phyloP scores from a whole-genome alignment of 352 stramenopile genomes.

The Pythium sukuiense region DNA sequence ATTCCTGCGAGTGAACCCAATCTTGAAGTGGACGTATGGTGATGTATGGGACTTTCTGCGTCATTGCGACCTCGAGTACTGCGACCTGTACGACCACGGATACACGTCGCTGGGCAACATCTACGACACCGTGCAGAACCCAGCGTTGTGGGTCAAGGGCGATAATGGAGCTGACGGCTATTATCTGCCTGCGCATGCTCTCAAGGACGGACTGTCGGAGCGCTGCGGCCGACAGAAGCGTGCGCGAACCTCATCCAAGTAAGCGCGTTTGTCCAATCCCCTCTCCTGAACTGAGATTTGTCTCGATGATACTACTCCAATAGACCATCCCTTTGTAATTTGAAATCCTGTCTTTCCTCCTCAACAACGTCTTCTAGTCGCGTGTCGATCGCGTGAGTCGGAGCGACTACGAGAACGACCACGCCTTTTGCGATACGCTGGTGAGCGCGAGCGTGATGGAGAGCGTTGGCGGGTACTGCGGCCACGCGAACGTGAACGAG shows the following conservation, averaged over 20 bases:
- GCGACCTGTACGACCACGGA: constrained; percentile 89
- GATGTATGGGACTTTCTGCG: constrained; percentile 94
- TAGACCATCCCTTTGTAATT: constrained; percentile 9
- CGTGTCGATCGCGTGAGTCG: neutral
- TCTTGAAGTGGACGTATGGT: constrained; percentile 95
- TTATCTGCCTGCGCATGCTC: constrained; percentile 71
- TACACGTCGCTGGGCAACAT: constrained; percentile 94
- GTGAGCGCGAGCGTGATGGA: neutral
- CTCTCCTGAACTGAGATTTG: neutral
- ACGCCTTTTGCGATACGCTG: neutral
- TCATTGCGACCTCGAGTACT: constrained; percentile 87
- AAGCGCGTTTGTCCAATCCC: neutral
- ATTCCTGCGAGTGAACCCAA: constrained; percentile 98
- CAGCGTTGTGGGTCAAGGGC: constrained; percentile 79
- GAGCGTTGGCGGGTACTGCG: neutral
- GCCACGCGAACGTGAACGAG: constrained; percentile 7
- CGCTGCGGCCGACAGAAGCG: constrained; percentile 79
- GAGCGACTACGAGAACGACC: neutral
- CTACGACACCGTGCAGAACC: constrained; percentile 95
- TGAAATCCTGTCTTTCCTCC: neutral
- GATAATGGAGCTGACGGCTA: constrained; percentile 50
- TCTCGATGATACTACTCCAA: constrained; percentile 2
- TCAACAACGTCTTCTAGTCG: constrained; percentile 7
- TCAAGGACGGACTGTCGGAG: constrained; percentile 70
- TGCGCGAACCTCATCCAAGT: constrained; percentile 68